Base-by-base conservation (phyloP, 345 rosid genomes). In the Rhizophora mangle region DNA sequence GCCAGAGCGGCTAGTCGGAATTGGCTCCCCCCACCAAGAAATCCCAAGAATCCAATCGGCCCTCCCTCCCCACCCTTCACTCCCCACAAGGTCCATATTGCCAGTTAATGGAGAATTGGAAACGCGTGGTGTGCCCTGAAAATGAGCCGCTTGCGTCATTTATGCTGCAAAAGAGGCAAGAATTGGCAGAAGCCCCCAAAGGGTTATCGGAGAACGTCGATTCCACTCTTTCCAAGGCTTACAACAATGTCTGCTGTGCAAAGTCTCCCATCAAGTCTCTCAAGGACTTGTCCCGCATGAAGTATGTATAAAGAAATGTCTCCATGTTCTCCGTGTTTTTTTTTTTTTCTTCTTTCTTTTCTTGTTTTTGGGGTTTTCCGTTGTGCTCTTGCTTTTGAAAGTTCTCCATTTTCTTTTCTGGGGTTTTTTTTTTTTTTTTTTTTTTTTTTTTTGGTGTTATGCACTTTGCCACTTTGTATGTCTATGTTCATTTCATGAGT, bases 201-300 rank as follows among this genome's bases (percentile, higher is more conserved):
- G 96, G 96, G 62, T 68, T 95, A 64, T 81, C 91, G 3, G 96
- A 89, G 66, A 89, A 89, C 72, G 13, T 69, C 7, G 90, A 86
- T 47, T 71, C 30, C 75, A 89, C 86, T 52, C 86, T 95, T 52
- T 52, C 82, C 16, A 89, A 83, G 78, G 96, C 91, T 21, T 84
- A 80, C 67, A 71, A 27, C 72, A 86, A 77, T 36, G 72, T 88
- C 16, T 92, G 95, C 75, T 78, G 71, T 18, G 67, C 91, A 36
- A 80, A 81, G 66, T 69, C 62, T 63, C 85, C 92, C 22, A 86
- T 89, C 64, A 67, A 65, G 63, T 82, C 89, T 24, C 90, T 92
- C 80, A 95, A 87, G 76, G 92, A 89, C 55, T 83, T 95, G 60
- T 87, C 89, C 58, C 84, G 71, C 68, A 72, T 91, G 78, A 94